Base-by-base conservation (phyloP, 345 rosid genomes). In the Corchorus olitorius region DNA sequence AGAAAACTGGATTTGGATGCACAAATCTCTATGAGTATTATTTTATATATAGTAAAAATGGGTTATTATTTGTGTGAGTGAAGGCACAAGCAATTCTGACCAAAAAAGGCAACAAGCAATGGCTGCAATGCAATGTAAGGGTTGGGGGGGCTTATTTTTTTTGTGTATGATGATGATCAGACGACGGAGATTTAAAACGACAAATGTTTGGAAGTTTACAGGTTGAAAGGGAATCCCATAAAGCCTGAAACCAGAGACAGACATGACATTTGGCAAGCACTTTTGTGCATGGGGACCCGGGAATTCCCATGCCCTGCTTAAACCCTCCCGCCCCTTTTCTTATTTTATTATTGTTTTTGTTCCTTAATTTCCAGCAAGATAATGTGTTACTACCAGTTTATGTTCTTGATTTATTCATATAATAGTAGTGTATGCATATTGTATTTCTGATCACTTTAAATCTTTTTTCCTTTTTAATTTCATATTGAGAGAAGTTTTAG, bases 171-270 rank as follows among this genome's bases (percentile, higher is more conserved):
- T 27, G 27, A 27, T 27, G 58, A 60, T 52, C 72, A 11, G 17
- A 35, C 70, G 52, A 65, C 39, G 60, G 11, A 59, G 63, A 58
- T 54, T 77, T 8, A 37, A 48, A 72, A 67, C 54, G 70, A 78
- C 74, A 43, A 39, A 6, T 46, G 41, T 19, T 65, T 75, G 75
- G 22, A 72, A 14, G 62, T 56, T 73, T 55, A 15, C 55, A n/a
- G 80, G 67, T 59, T 59, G 56, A 54, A 71, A 48, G 76, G 77
- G 82, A 80, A 82, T 80, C 85, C 71, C 70, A 41, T 69, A 82
- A 82, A 80, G 85, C 65, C 80, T 75, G 83, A 17, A 75, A 3
- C 54, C 35, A 2, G 12, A 11, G 67, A 77, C 80, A 45, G 76
- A 74, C 61, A 49, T 72, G 76, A 75, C 85, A 75, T 81, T 79